phyloP scores from a whole-genome alignment of 148 eudicot species.

The Rhododendron griersonianum region DNA sequence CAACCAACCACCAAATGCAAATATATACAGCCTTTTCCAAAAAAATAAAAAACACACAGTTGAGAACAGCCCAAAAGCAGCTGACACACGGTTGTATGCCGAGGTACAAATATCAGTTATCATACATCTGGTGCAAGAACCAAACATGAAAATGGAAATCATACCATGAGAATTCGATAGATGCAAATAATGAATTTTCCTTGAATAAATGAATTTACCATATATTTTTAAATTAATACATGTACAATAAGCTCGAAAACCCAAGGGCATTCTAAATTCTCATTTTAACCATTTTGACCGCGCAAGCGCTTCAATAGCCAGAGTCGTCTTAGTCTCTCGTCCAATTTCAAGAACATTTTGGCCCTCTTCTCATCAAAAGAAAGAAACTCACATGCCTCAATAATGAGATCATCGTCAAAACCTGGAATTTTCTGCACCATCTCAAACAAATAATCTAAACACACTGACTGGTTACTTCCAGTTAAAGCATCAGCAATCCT shows the following conservation, averaged over 20 bases:
- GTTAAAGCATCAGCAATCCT: slow-evolving; percentile 16
- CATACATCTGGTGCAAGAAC: background rate
- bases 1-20: too few species aligned
- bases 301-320: slow-evolving; percentile 13
- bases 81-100: background rate
- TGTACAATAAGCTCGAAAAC: background rate
- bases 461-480: slow-evolving; percentile 6
- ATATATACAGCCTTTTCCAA: background rate
- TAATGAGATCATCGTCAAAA: slow-evolving; percentile 7
- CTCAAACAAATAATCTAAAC: slow-evolving; percentile 8
- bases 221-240: background rate
- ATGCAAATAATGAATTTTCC: background rate
- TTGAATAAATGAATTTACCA: background rate
- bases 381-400: slow-evolving; percentile 15
- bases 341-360: slow-evolving; percentile 10
- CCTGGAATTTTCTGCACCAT: slow-evolving; percentile 12
- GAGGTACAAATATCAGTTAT: background rate
- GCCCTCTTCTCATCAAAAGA: slow-evolving; percentile 14
- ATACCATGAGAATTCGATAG: background rate
- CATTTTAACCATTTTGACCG: background rate
- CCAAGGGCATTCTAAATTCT: background rate
- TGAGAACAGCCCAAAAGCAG: background rate
- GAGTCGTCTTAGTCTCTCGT: slow-evolving; percentile 9
- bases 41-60: background rate
- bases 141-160: background rate